Evolutionary conservation across 1,139 yeast genomes (phyloP).

Genomic region (Geotrichum klebahnii): DNA sequence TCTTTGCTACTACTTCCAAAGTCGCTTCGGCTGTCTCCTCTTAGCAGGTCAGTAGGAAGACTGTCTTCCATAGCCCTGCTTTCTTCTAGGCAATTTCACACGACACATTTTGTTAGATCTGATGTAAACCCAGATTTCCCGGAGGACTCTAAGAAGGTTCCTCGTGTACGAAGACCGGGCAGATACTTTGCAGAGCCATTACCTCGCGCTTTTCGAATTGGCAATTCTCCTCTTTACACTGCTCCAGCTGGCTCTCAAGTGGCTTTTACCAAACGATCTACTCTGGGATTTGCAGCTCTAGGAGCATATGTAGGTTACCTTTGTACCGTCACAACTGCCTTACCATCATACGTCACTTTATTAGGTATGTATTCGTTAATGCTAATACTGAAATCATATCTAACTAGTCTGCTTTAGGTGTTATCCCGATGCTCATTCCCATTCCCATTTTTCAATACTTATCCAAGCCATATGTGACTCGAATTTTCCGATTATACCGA

Average conservation of each 20-base stretch:
- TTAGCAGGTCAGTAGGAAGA: not conserved
- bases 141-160: slow-evolving; percentile 16
- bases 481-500: slow-evolving; percentile 64
- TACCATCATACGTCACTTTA: slow-evolving; percentile 27
- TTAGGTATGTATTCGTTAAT: slow-evolving; percentile 14
- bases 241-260: slow-evolving; percentile 38
- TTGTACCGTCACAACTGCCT: slow-evolving; percentile 29
- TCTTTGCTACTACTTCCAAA: slow-evolving; percentile 1
- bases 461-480: slow-evolving; percentile 63
- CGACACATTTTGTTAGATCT: slow-evolving; percentile 2
- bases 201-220: slow-evolving; percentile 32
- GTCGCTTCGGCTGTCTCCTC: slow-evolving; percentile 2
- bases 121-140: slow-evolving; percentile 22
- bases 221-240: slow-evolving; percentile 36
- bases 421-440: slow-evolving; percentile 55
- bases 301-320: slow-evolving; percentile 37
- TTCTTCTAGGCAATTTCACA: not conserved
- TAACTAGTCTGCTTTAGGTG: slow-evolving; percentile 44
- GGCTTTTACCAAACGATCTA: slow-evolving; percentile 40
- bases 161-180: slow-evolving; percentile 38
- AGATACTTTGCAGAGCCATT: slow-evolving; percentile 37
- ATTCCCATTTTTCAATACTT: slow-evolving; percentile 52
- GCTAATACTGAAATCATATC: not conserved
- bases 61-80: not conserved
- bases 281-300: slow-evolving; percentile 35